Percentiles rank a stretch among this genome's conserved stretches.
Conservation (phyloP, 192 early-diverging fungal genomes). For the Lobulomyces angularis region DNA sequence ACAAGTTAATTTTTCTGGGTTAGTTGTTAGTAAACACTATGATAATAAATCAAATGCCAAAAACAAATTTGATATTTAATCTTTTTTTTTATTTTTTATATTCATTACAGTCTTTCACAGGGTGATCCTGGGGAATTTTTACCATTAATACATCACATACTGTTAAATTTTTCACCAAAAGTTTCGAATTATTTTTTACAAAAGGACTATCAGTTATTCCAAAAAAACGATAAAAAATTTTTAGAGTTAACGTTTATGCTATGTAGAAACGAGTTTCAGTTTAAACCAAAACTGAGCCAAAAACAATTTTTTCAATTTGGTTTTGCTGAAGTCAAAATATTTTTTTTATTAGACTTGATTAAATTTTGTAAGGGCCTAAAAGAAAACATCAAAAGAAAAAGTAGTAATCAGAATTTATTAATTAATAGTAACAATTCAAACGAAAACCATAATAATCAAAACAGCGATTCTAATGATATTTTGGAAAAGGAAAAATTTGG, state of each 20-base stretch:
- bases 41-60: no score
- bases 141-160: slow-evolving; percentile 40
- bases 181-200: slow-evolving; percentile 23
- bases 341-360: no score
- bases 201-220: slow-evolving; percentile 27
- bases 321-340: slow-evolving; percentile 28
- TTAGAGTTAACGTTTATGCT: slow-evolving; percentile 29
- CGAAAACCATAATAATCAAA: no score
- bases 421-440: no score
- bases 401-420: no score
- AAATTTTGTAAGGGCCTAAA: no score
- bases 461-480: no score
- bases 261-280: slow-evolving; percentile 38
- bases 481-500: no score
- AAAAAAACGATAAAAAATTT: slow-evolving; percentile 39
- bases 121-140: slow-evolving; percentile 37
- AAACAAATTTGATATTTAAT: no score
- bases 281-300: slow-evolving; percentile 27
- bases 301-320: slow-evolving; percentile 37
- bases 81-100: slow-evolving; percentile 2
- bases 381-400: no score
- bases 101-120: slow-evolving; percentile 12
- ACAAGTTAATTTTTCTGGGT: no score
- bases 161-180: slow-evolving; percentile 30
- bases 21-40: no score